phyloP scores from a whole-genome alignment of 805 yeast genomes.

The Cyberlindnera amylophila region DNA sequence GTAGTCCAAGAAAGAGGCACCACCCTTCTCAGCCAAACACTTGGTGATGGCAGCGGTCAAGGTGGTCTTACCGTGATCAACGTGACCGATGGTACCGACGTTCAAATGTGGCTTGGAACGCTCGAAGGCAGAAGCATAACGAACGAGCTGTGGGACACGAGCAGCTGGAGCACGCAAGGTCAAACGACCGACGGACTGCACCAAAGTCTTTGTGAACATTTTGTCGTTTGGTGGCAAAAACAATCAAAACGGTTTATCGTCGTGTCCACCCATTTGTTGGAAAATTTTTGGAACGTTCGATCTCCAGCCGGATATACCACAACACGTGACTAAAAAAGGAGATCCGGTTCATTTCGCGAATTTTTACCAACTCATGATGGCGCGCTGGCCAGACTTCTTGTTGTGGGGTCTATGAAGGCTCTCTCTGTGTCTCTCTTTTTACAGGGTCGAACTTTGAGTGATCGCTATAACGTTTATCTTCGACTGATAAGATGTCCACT shows the following conservation, averaged over 20 bases:
- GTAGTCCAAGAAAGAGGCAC: conserved; percentile 92
- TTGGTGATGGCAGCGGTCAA: conserved; percentile 98
- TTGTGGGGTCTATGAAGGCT: too few species aligned
- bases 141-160: conserved; percentile 11
- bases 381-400: too few species aligned
- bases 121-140: conserved; percentile 71
- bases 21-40: conserved; percentile 82
- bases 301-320: background rate
- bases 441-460: too few species aligned
- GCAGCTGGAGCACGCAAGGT: conserved; percentile 11
- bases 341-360: background rate
- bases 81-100: conserved; percentile 98
- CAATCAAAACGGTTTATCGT: background rate
- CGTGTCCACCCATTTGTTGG: background rate
- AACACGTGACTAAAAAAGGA: background rate
- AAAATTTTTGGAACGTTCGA: conserved; percentile 1
- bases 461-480: too few species aligned
- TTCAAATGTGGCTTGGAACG: conserved; percentile 96
- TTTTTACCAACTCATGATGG: too few species aligned
- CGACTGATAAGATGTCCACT: too few species aligned
- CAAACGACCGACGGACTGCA: conserved; percentile 14
- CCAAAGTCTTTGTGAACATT: conserved; percentile 12
- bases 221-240: background rate
- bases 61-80: conserved; percentile 98
- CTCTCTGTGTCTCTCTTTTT: too few species aligned